Evolutionary conservation across 441 rosid species (phyloP), one percentile per base, ranked within the genome.

Genomic region (Biscutella laevigata): DNA sequence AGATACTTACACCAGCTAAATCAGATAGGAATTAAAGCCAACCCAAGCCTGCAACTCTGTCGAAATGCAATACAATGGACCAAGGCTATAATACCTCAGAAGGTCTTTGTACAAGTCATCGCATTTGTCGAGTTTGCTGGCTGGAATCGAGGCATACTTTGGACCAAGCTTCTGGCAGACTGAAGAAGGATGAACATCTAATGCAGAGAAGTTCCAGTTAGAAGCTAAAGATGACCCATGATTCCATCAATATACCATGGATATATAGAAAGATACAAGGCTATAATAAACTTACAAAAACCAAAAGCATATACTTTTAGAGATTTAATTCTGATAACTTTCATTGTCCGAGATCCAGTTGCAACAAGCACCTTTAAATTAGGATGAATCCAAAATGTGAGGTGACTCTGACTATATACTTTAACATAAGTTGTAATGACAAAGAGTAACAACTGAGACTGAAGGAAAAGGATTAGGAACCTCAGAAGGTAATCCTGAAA

Each of bases 261-360:
- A 9, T 5, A 19, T 11, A 27, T 6, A 44, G 6, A 24, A 38
- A 47, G 33, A 48, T 28, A 57, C 33, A 40, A 24, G 73, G 71
- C 67, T 65, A 39, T 57, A 57, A 30, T 64, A 36, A 21, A 83
- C 98, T 84, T 71, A 90, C 98, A 87, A 64, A 91, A 87, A 52
- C 95, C 98, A 74, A 81, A 87, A 9, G 95, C 95, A 80, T 87
- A 87, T 45, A 90, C 68, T 74, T 84, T 84, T 37, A 87, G 62
- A 57, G 96, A 81, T 50, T 86, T 91, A 53, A 87, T 71, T 79
- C 60, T 85, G 69, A 91, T 66, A 72, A 91, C 74, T 70, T 66
- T 81, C 87, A 85, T 80, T 39, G 84, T 84, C 79, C 79, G 76
- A 28, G 90, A 87, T 49, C 98, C 98, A 73, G 87, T 91, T 67